These are phyloP conservation scores for Yamadazyma sp. DNA, from an alignment of 805 yeast genomes.

Conservation along the genomic window DNA sequence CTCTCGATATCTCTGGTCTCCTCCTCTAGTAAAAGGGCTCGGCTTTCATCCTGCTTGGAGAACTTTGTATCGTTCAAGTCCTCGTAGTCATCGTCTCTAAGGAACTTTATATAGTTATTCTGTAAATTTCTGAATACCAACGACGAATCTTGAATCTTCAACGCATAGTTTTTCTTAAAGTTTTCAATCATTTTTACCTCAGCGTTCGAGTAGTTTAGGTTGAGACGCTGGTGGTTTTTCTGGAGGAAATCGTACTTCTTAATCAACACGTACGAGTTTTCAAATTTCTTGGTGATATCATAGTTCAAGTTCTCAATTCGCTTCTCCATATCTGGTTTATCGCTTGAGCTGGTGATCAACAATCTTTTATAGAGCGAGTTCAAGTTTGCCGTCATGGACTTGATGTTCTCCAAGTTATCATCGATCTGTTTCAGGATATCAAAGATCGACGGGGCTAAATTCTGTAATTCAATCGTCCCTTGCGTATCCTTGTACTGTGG, in stretches of 20 bases:
- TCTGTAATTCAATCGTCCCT: conserved; percentile 48
- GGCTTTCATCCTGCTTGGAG: not conserved
- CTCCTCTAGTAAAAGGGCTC: conserved; percentile 24
- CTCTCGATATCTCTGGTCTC: conserved; percentile 28
- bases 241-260: conserved; percentile 55
- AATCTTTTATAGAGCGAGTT: conserved; percentile 75
- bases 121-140: conserved; percentile 83
- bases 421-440: conserved; percentile 75
- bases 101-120: conserved; percentile 80
- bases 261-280: conserved; percentile 72
- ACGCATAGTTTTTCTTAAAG: conserved; percentile 80
- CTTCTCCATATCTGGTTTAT: conserved; percentile 70
- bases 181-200: conserved; percentile 73
- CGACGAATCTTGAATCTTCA: conserved; percentile 76
- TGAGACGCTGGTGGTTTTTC: conserved; percentile 43
- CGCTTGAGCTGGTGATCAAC: conserved; percentile 84
- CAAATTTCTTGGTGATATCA: conserved; percentile 72
- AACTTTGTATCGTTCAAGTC: conserved; percentile 14
- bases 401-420: conserved; percentile 53
- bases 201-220: conserved; percentile 36
- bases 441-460: conserved; percentile 75
- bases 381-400: conserved; percentile 55
- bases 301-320: conserved; percentile 78
- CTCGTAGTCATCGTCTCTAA: conserved; percentile 70
- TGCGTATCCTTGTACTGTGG: conserved; percentile 21